Evolutionary conservation across 495 filamentous ascomycete genomes (phyloP), one percentile per base, ranked within the genome.

Genomic region (Penicillium paradoxum): DNA sequence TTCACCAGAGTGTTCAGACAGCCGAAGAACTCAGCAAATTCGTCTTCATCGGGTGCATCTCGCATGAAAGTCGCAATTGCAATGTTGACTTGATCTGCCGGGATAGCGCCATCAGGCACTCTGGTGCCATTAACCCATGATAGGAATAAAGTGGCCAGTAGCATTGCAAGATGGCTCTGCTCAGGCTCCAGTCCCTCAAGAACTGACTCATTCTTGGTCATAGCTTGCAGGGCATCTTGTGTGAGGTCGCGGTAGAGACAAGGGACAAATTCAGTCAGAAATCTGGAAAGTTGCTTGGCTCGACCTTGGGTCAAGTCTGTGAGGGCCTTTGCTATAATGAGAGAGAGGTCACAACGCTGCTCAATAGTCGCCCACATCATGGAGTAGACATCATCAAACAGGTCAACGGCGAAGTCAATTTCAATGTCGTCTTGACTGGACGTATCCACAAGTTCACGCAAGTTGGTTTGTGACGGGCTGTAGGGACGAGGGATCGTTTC

Each of bases 131-230:
- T 44, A 6, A 27, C 14, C 41, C 41, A 44, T 4, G 68, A 71
- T 19, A 78, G 64, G 33, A 65, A 74, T 43, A 73, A 59, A 13
- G 63, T 55, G 2, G 65, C 64, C 6, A 66, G 56, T 2, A 67
- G 65, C 65, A 75, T 70, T 18, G 67, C 44, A 3, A 57, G 15
- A 10, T 45, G 32, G 22, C 37, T 56, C 1, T 62, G 45, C 1
- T 46, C 46, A 1, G 41, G 11, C 8, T 42, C 49, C 24, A 25
- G 17, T 6, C 15, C 53, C 1, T 43, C 27, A 1, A 56, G 14
- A 2, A 14, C n/a, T 6, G 13, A 13, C 19, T 46, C 1, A 29
- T 62, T 38, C 3, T 54, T 15, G 1, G 37, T 17, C 56, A 62
- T 56, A 7, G 49, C 42, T 25, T 37, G 25, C 21, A 62, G 29